Percentiles rank a stretch among this genome's conserved stretches.
Conservation (phyloP, 78 protist species). For the Dictyostelium discoideum region DNA sequence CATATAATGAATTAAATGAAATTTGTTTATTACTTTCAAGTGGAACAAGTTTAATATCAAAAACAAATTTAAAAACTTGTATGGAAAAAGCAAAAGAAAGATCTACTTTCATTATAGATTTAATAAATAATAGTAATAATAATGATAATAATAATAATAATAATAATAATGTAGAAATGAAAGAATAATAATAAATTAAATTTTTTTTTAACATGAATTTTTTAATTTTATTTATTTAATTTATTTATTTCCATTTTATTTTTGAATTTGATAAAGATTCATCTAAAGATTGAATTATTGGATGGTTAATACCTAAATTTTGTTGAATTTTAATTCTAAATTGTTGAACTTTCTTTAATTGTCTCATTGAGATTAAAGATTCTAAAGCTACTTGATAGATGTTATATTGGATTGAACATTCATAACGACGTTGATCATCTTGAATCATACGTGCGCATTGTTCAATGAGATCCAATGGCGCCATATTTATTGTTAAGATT, state of each 20-base stretch:
- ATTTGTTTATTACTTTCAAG: slow-evolving; percentile 30
- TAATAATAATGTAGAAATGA: background rate
- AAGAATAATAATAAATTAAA: background rate
- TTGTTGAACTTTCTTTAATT: background rate
- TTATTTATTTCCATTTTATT: slow-evolving; percentile 19
- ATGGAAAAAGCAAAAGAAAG: slow-evolving; percentile 44
- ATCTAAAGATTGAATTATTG: background rate
- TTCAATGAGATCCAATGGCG: slow-evolving; percentile 1
- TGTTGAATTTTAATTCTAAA: background rate
- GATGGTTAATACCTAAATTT: background rate
- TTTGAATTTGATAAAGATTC: slow-evolving; percentile 20
- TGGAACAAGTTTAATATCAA: slow-evolving; percentile 21
- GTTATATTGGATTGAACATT: background rate
- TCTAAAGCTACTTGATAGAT: slow-evolving; percentile 7
- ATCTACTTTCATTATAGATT: background rate
- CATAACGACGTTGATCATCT: background rate
- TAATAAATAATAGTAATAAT: slow-evolving; percentile 4
- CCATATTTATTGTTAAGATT: background rate
- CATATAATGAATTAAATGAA: slow-evolving; percentile 45
- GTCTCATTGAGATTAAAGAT: background rate
- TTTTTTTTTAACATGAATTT: background rate
- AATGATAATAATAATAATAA: background rate
- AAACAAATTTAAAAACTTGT: slow-evolving; percentile 25
- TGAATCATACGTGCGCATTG: background rate
- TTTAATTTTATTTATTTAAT: background rate